Evolutionary conservation across 768 basidiomycete species (phyloP).

Genomic region (Holtermanniella nyarrowii): DNA sequence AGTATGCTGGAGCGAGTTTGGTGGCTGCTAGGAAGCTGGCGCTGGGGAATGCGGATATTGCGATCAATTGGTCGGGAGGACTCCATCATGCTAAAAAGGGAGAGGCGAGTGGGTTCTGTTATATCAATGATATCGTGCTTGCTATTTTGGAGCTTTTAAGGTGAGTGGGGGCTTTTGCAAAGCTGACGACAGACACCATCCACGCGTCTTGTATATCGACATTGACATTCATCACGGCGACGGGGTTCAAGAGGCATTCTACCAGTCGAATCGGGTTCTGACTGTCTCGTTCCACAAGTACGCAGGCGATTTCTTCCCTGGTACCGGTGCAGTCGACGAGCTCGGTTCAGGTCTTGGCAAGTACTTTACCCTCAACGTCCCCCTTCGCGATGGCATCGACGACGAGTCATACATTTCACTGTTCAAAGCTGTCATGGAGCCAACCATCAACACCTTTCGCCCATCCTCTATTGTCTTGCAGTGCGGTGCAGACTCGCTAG

Average conservation of each 20-base stretch:
- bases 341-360: conserved; percentile 69
- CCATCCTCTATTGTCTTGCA: conserved; percentile 88
- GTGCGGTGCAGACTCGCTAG: conserved; percentile 92
- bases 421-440: conserved; percentile 93
- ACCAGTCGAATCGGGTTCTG: conserved; percentile 94
- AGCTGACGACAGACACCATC: conserved; percentile 56
- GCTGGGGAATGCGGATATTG: conserved; percentile 80
- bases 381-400: conserved; percentile 89
- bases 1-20: conserved; percentile 86
- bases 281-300: conserved; percentile 99
- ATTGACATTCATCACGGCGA: conserved; percentile 99
- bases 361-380: conserved; percentile 90
- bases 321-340: conserved; percentile 91
- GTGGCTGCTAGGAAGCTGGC: conserved; percentile 82
- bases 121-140: conserved; percentile 92
- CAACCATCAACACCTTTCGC: conserved; percentile 76
- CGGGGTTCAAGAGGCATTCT: conserved; percentile 95
- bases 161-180: conserved; percentile 42
- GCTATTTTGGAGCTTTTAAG: conserved; percentile 84
- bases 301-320: conserved; percentile 95
- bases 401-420: conserved; percentile 92
- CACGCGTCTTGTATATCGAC: conserved; percentile 93
- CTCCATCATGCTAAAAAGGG: conserved; percentile 96
- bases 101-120: conserved; percentile 97
- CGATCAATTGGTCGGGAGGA: conserved; percentile 98